A percentile compares a stretch with the other conserved stretches of the same genome.
Conservation (phyloP, 2,329 filamentous ascomycete species). For the Aspergillus arachidicola region DNA sequence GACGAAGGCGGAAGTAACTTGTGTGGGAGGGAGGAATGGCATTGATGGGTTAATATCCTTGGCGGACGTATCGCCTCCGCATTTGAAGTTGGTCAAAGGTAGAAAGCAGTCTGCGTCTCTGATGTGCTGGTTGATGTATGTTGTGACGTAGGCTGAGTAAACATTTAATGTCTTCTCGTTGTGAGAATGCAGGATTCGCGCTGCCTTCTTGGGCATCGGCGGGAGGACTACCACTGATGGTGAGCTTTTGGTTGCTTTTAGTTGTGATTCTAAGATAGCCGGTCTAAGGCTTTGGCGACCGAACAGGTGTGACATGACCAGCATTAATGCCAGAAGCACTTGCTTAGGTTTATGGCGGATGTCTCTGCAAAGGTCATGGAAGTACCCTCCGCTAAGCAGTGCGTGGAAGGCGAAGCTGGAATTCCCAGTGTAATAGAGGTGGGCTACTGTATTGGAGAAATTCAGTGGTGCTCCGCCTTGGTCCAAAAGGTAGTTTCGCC, state of each 20-base stretch:
- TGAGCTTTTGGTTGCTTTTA: constrained; percentile 57
- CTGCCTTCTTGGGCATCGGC: constrained; percentile 60
- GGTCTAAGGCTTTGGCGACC: constrained; percentile 54
- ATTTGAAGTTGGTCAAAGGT: neutral
- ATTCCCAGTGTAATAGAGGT: constrained; percentile 77
- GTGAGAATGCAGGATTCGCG: constrained; percentile 59
- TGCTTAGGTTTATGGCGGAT: constrained; percentile 54
- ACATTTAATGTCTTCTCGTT: constrained; percentile 67
- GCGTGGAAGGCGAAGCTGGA: constrained; percentile 76
- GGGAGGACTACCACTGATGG: constrained; percentile 69
- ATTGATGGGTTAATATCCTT: neutral
- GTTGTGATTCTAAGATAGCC: constrained; percentile 40
- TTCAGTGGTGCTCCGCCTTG: constrained; percentile 66
- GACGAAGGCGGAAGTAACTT: neutral
- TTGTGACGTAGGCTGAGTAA: constrained; percentile 70
- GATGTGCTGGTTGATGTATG: constrained; percentile 68
- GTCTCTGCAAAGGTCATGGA: constrained; percentile 64
- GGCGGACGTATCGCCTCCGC: constrained; percentile 32
- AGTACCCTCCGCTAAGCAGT: constrained; percentile 70
- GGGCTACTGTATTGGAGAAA: constrained; percentile 69
- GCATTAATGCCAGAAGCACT: constrained; percentile 63
- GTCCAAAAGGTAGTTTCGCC: constrained; percentile 68
- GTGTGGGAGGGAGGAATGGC: neutral
- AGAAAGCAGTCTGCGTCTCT: constrained; percentile 50
- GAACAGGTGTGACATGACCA: constrained; percentile 73